Evolutionary conservation across 2,329 filamentous ascomycete species (phyloP).

Genomic region (Mariannaea elegans): DNA sequence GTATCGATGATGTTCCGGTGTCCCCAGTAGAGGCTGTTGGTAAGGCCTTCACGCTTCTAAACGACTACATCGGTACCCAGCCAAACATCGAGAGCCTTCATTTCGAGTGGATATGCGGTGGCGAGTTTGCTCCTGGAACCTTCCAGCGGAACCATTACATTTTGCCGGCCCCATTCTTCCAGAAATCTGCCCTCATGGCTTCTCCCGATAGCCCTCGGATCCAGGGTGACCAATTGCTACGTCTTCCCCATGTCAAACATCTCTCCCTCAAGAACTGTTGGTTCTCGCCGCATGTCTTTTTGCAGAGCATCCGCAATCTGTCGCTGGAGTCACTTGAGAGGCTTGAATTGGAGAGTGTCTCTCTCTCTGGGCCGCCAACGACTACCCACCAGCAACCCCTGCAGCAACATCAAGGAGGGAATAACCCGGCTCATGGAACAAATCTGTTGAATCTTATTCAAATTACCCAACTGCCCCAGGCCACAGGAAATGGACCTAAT

Average conservation of each 20-base stretch:
- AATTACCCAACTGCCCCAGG: not conserved
- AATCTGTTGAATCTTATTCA: slow-evolving; percentile 32
- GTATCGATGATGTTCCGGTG: slow-evolving; percentile 57
- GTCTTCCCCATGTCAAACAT: slow-evolving; percentile 64
- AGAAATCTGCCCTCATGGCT: slow-evolving; percentile 44
- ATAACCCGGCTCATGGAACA: slow-evolving; percentile 13
- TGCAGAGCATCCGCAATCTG: slow-evolving; percentile 60
- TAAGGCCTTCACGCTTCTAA: slow-evolving; percentile 62
- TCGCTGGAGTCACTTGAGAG: slow-evolving; percentile 57
- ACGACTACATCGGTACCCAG: slow-evolving; percentile 56
- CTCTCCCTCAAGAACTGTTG: slow-evolving; percentile 76
- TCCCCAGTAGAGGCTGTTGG: slow-evolving; percentile 61
- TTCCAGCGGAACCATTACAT: slow-evolving; percentile 70
- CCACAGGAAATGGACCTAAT: not conserved
- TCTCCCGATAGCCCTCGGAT: slow-evolving; percentile 41
- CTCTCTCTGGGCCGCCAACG: slow-evolving; percentile 61
- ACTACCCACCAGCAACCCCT: slow-evolving; percentile 36
- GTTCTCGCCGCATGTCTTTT: slow-evolving; percentile 67
- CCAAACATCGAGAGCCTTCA: slow-evolving; percentile 65
- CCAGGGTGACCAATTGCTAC: slow-evolving; percentile 52
- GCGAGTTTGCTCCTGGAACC: slow-evolving; percentile 70
- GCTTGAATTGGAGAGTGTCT: slow-evolving; percentile 71
- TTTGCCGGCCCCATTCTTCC: slow-evolving; percentile 67
- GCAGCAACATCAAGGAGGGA: slow-evolving; percentile 24
- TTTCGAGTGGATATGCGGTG: slow-evolving; percentile 74